These are phyloP conservation scores for Veloboletus limbatus DNA, from an alignment of 1,284 basidiomycete genomes.

Conservation along the genomic window DNA sequence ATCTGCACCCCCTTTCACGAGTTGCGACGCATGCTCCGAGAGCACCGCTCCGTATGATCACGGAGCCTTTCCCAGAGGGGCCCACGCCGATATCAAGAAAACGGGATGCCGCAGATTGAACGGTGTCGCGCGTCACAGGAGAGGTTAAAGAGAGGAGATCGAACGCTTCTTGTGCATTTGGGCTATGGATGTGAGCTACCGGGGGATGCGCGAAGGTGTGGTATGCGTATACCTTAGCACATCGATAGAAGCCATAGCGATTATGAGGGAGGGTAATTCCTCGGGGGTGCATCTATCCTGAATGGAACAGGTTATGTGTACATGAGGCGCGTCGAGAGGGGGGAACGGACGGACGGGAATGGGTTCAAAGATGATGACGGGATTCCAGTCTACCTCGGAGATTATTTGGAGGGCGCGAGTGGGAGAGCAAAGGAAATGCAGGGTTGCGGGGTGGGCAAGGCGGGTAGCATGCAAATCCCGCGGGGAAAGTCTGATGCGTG, in stretches of 20 bases:
- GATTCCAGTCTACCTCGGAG: constrained; percentile 67
- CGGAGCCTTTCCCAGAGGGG: constrained; percentile 44
- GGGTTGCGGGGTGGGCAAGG: constrained; percentile 51
- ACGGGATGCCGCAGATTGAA: constrained; percentile 59
- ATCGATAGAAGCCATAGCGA: constrained; percentile 57
- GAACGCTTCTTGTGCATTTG: constrained; percentile 76
- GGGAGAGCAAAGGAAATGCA: constrained; percentile 90
- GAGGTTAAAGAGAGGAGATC: constrained; percentile 55
- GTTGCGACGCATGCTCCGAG: constrained; percentile 71
- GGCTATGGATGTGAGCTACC: constrained; percentile 41
- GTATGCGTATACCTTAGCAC: constrained; percentile 60
- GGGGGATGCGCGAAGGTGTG: constrained; percentile 3
- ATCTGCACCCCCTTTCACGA: constrained; percentile 44
- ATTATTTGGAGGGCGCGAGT: constrained; percentile 67
- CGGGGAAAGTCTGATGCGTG: constrained; percentile 70
- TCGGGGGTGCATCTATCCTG: constrained; percentile 78
- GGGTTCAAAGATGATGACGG: constrained; percentile 79
- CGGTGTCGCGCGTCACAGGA: constrained; percentile 45
- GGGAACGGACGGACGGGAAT: constrained; percentile 64
- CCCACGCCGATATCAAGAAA: constrained; percentile 62
- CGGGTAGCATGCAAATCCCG: constrained; percentile 59
- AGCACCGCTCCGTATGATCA: constrained; percentile 77
- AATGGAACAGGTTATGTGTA: constrained; percentile 9
- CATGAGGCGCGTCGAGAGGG: background rate
- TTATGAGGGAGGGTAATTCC: constrained; percentile 67